Conservation (phyloP, 495 filamentous ascomycete species). For the Aspergillus diversus region DNA sequence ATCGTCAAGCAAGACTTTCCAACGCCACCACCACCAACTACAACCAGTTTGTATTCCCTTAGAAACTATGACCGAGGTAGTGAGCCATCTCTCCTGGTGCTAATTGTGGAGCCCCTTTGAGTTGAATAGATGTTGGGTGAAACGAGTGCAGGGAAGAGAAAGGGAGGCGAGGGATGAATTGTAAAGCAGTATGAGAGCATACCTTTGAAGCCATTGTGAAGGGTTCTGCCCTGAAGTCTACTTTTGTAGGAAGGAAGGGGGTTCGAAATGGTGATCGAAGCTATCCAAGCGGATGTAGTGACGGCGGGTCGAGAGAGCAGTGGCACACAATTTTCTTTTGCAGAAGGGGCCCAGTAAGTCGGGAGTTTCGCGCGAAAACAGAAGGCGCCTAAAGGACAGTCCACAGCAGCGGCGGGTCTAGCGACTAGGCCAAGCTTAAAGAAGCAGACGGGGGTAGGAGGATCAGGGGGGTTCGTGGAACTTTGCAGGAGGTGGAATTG, state of each 20-base stretch:
- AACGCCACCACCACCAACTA: slow-evolving; percentile 96
- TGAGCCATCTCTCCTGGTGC: slow-evolving; percentile 17
- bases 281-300: slow-evolving; percentile 29
- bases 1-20: slow-evolving; percentile 99
- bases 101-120: not conserved
- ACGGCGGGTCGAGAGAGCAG: slow-evolving; percentile 33
- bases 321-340: slow-evolving; percentile 38
- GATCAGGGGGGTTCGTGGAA: slow-evolving; percentile 33
- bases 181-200: slow-evolving; percentile 17
- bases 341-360: slow-evolving; percentile 33
- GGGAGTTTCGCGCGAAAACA: slow-evolving; percentile 34
- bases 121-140: slow-evolving; percentile 7
- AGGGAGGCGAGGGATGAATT: slow-evolving; percentile 5
- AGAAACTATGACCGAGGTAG: slow-evolving; percentile 67
- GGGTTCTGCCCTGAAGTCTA: slow-evolving; percentile 21
- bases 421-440: slow-evolving; percentile 37
- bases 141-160: slow-evolving; percentile 6
- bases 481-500: slow-evolving; percentile 27
- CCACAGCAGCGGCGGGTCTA: slow-evolving; percentile 38
- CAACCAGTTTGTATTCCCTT: slow-evolving; percentile 98
- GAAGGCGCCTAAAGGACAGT: slow-evolving; percentile 33
- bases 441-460: slow-evolving; percentile 27
- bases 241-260: slow-evolving; percentile 16
- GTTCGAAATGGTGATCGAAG: slow-evolving; percentile 29
- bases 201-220: slow-evolving; percentile 38